These are phyloP conservation scores for Lignosus rhinocerotis DNA, from an alignment of 1,284 basidiomycete genomes.

Conservation along the genomic window DNA sequence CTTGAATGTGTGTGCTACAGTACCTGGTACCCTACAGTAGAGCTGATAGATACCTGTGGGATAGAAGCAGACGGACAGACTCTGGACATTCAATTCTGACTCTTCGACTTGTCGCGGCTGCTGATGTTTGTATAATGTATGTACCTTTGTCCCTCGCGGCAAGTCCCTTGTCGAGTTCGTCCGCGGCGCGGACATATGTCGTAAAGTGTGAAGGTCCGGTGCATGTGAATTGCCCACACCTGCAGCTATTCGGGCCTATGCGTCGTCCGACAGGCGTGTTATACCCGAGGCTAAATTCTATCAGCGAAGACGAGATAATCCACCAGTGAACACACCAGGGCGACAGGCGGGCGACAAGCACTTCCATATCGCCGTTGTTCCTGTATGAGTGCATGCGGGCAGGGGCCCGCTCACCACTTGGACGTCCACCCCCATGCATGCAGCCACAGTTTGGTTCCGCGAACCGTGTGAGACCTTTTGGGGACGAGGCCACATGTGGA, in stretches of 20 bases:
- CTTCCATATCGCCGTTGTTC: background rate
- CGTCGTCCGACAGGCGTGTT: background rate
- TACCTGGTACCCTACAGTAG: slow-evolving; percentile 5
- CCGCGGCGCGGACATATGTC: slow-evolving; percentile 8
- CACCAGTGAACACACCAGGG: too few relatives aligned
- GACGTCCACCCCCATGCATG: background rate
- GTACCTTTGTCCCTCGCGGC: background rate
- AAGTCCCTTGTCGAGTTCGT: background rate
- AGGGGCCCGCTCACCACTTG: too few relatives aligned
- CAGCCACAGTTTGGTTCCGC: background rate
- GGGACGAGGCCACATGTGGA: background rate
- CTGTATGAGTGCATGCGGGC: background rate
- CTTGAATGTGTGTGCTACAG: slow-evolving; percentile 11
- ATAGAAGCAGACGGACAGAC: slow-evolving; percentile 8
- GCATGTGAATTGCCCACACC: slow-evolving; percentile 8
- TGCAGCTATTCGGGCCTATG: background rate
- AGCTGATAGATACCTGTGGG: slow-evolving; percentile 8
- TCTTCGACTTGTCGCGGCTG: background rate
- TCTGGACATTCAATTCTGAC: background rate
- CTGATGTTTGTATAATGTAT: background rate
- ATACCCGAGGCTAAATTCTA: background rate
- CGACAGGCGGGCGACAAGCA: too few relatives aligned
- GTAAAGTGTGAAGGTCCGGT: slow-evolving; percentile 3
- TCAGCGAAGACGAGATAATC: background rate
- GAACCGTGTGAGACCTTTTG: background rate